These are phyloP conservation scores for Arthrobotrys entomopaga DNA, from an alignment of 2,329 filamentous ascomycete genomes.

Conservation along the genomic window DNA sequence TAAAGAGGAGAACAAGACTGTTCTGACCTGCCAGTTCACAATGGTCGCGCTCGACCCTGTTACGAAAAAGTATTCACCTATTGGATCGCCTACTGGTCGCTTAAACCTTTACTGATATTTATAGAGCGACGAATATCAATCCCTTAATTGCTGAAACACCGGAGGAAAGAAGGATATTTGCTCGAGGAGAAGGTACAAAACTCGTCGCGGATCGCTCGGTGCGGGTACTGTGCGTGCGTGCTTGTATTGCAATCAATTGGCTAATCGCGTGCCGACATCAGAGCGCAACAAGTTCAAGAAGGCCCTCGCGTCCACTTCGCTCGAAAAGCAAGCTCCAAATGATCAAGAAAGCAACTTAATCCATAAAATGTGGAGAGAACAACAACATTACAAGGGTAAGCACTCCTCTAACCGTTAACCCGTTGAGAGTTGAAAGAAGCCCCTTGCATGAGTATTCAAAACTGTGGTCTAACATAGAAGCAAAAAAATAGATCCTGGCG, in stretches of 20 bases:
- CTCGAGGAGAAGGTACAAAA: constrained; percentile 71
- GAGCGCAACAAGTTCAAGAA: constrained; percentile 73
- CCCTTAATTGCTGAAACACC: constrained; percentile 71
- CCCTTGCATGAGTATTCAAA: constrained; percentile 21
- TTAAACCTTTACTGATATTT: too few relatives aligned
- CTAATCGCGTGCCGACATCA: constrained; percentile 22
- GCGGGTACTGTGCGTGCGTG: not conserved
- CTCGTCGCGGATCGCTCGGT: not conserved
- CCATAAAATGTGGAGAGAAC: constrained; percentile 77
- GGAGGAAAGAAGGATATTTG: constrained; percentile 73
- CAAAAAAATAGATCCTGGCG: constrained; percentile 42
- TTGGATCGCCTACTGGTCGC: not conserved
- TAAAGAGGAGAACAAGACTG: constrained; percentile 69
- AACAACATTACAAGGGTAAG: constrained; percentile 71
- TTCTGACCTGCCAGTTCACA: constrained; percentile 78
- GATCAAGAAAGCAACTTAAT: constrained; percentile 77
- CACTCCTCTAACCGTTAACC: constrained; percentile 22
- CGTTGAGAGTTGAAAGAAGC: not conserved
- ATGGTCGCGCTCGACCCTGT: constrained; percentile 78
- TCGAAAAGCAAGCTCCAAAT: constrained; percentile 75
- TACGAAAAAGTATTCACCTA: constrained; percentile 69
- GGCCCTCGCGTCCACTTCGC: constrained; percentile 69
- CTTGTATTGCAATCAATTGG: not conserved
- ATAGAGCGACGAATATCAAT: constrained; percentile 70
- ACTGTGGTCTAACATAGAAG: constrained; percentile 31